Percentiles rank a stretch among this genome's conserved stretches.
These are phyloP conservation scores for Nyssa sinensis DNA, from an alignment of 148 eudicot species.

Conservation along the genomic window DNA sequence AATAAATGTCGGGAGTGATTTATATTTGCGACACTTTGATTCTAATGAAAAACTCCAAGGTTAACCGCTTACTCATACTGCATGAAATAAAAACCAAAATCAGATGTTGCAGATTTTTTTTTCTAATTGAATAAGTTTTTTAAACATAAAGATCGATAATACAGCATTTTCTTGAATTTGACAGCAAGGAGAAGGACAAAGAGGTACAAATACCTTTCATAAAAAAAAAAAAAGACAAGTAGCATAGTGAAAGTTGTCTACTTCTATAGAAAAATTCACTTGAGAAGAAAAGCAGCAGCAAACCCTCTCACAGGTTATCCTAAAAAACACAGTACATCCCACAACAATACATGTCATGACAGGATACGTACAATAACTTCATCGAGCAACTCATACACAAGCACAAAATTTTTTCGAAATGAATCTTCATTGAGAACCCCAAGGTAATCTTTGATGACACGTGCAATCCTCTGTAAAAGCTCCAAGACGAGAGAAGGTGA, in stretches of 20 bases:
- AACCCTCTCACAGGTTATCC: not conserved
- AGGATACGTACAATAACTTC: constrained; percentile 82
- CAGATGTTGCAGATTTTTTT: not conserved
- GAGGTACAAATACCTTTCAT: not conserved
- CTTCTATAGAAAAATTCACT: not conserved
- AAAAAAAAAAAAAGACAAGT: constrained; percentile 3
- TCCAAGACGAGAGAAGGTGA: constrained; percentile 91
- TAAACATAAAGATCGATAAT: not conserved
- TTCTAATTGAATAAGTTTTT: not conserved
- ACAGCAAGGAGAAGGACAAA: too few relatives aligned
- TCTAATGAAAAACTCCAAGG: not conserved
- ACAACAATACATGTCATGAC: not conserved
- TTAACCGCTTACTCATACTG: not conserved
- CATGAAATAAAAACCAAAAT: not conserved
- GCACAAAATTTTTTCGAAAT: constrained; percentile 84
- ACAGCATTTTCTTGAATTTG: not conserved
- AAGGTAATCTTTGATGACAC: constrained; percentile 94
- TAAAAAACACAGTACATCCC: not conserved
- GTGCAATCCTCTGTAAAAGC: constrained; percentile 90
- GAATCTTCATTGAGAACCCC: constrained; percentile 93
- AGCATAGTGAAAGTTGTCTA: not conserved
- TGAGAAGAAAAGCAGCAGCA: not conserved
- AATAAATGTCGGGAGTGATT: not conserved
- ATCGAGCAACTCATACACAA: constrained; percentile 93
- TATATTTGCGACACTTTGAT: not conserved